Evolutionary conservation across 108 stramenopile genomes (phyloP), one percentile per base, ranked within the genome.

Genomic region (Tribonema minus): DNA sequence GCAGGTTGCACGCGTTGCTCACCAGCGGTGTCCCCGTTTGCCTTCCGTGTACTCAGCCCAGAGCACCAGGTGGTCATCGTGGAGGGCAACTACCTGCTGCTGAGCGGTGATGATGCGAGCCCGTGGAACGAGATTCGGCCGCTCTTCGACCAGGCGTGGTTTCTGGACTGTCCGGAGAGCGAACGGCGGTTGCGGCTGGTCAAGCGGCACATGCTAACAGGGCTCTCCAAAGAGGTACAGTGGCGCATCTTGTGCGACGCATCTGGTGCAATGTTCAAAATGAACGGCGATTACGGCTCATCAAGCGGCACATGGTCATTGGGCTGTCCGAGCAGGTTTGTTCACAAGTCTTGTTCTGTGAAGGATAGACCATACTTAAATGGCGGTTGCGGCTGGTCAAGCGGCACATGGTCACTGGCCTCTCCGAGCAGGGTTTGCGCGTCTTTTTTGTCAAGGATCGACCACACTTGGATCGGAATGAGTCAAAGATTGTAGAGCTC

Each of bases 71-170:
- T 84, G 29, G 75, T 84, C 15, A 32, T 84, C 25, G 81, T 84
- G 29, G 83, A 84, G 72, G 83, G 83, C 7, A 82, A 82, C 76
- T 84, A 84, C 32, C 82, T 84, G 58, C 34, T 84, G 28, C 81
- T 84, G 5, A 64, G 29, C 30, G 82, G 74, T 12, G 71, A 61
- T 26, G 61, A 72, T 2, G 46, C 20, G 46, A 9, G 15, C 9
- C 65, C 66, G 20, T 76, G 74, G 74, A 38, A 76, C 66, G 29
- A 59, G n/a, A 61, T 40, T n/a, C 26, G 74, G n/a, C 34, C 5
- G 36, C 74, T 76, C 1, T 76, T 76, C 29, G 74, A 76, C 66
- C 39, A 67, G 46, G 29, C 65, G 1, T 76, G 74, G 74, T 63
- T 64, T 27, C 37, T 76, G 26, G 39, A 61, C 6, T 76, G 74